Percentiles rank a stretch among this genome's conserved stretches.
These are phyloP conservation scores for Aspergillus chevalieri DNA, from an alignment of 2,329 filamentous ascomycete species.

Conservation along the genomic window DNA sequence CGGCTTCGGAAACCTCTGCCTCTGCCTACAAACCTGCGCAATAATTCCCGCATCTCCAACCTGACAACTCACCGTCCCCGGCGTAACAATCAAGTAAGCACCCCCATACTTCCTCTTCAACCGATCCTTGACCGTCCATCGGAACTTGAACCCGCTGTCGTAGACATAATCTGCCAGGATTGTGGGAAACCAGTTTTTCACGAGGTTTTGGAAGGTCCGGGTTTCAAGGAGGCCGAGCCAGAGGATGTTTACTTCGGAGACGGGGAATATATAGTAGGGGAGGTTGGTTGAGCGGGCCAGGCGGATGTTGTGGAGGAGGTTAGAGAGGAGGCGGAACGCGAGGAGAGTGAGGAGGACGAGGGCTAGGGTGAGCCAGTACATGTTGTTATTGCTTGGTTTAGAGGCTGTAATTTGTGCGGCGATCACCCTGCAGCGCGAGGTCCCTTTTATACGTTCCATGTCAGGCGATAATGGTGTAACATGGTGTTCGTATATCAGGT, in stretches of 20 bases:
- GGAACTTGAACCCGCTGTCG: conserved; percentile 3
- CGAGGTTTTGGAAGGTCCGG: conserved; percentile 2
- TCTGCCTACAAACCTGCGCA: conserved; percentile 9
- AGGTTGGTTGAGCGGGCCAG: not conserved
- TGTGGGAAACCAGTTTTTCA: conserved; percentile 7
- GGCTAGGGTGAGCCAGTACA: not conserved
- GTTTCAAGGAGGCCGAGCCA: not conserved
- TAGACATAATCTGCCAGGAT: conserved; percentile 9
- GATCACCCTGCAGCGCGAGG: too few relatives aligned
- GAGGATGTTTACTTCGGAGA: not conserved
- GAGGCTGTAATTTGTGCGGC: too few relatives aligned
- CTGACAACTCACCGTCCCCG: conserved; percentile 5
- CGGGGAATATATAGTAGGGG: not conserved
- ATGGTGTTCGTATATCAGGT: too few relatives aligned
- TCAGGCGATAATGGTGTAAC: too few relatives aligned
- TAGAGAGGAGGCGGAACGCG: not conserved
- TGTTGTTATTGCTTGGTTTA: too few relatives aligned
- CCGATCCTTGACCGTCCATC: conserved; percentile 13
- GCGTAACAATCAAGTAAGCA: conserved; percentile 10
- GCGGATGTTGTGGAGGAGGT: not conserved
- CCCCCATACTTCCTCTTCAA: conserved; percentile 8
- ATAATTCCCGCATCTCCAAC: conserved; percentile 14
- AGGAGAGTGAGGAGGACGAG: not conserved
- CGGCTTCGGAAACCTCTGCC: conserved; percentile 12
- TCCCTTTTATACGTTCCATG: too few relatives aligned